Percentiles rank a stretch among this genome's conserved stretches.
phyloP scores from a whole-genome alignment of 306 rosid genomes.

The Trichosanthes cucumerina region DNA sequence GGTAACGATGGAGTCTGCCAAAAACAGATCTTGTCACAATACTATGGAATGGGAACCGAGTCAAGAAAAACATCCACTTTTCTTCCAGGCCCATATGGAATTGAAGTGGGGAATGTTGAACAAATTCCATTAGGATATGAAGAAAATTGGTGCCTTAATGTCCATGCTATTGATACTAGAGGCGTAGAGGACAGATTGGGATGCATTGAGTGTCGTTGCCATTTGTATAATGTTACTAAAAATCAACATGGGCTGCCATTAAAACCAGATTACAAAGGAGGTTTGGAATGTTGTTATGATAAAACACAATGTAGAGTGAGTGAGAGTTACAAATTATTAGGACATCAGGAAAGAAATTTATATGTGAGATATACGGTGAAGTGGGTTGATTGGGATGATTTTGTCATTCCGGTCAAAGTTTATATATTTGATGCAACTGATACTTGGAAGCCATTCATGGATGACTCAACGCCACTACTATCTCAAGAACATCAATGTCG shows the following conservation, averaged over 20 bases:
- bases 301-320: slow-evolving; percentile 38
- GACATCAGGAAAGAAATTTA: slow-evolving; percentile 40
- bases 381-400: slow-evolving; percentile 68
- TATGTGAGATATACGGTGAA: slow-evolving; percentile 54
- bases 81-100: slow-evolving; percentile 59
- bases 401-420: slow-evolving; percentile 49
- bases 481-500: slow-evolving; percentile 28
- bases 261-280: slow-evolving; percentile 41
- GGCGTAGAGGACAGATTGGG: slow-evolving; percentile 43
- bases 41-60: slow-evolving; percentile 66
- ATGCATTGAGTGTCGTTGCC: slow-evolving; percentile 58
- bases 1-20: slow-evolving; percentile 56
- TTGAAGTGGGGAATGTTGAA: slow-evolving; percentile 48
- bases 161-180: slow-evolving; percentile 73
- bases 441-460: slow-evolving; percentile 14
- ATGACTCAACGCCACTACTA: slow-evolving; percentile 9
- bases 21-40: slow-evolving; percentile 17
- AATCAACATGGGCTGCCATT: slow-evolving; percentile 27
- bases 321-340: slow-evolving; percentile 27
- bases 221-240: slow-evolving; percentile 49
- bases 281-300: slow-evolving; percentile 51
- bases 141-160: slow-evolving; percentile 57
- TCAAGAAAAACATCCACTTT: slow-evolving; percentile 39
- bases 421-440: slow-evolving; percentile 63
- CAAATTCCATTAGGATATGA: slow-evolving; percentile 50